Evolutionary conservation across 2,329 filamentous ascomycete species (phyloP).

Genomic region (Clonostachys byssicola): DNA sequence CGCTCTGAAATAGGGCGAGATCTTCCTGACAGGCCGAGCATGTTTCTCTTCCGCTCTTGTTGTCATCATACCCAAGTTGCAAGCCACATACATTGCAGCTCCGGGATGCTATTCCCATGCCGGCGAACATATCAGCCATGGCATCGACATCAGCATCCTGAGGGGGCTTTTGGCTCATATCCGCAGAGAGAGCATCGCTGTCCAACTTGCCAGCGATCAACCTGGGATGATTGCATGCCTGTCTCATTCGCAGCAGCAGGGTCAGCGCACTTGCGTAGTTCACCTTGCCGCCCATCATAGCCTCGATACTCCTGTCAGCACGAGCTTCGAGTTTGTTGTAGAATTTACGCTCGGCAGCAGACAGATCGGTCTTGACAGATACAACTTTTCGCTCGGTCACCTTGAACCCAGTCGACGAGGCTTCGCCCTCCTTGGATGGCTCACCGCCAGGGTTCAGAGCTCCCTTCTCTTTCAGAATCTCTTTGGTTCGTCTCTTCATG

Average conservation of each 20-base stretch:
- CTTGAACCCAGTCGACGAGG: conserved; percentile 68
- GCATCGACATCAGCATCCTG: conserved; percentile 67
- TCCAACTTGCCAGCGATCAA: conserved; percentile 81
- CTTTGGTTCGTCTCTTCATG: conserved; percentile 98
- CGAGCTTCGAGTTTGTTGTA: conserved; percentile 81
- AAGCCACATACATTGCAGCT: conserved; percentile 81
- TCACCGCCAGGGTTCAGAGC: conserved; percentile 76
- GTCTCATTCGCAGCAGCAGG: conserved; percentile 81
- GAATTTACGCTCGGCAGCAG: conserved; percentile 75
- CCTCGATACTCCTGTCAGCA: conserved; percentile 80
- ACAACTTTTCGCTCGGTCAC: conserved; percentile 90
- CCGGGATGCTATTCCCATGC: conserved; percentile 71
- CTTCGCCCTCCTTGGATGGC: conserved; percentile 41
- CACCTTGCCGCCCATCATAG: conserved; percentile 74
- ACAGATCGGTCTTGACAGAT: conserved; percentile 73
- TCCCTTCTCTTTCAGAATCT: conserved; percentile 86
- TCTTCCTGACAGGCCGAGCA: conserved; percentile 76
- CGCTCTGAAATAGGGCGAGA: conserved; percentile 57
- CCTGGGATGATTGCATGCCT: conserved; percentile 92
- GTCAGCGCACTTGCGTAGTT: conserved; percentile 95
- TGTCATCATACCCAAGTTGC: conserved; percentile 51
- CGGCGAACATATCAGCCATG: conserved; percentile 82
- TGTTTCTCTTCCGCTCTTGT: conserved; percentile 32
- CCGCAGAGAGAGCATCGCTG: conserved; percentile 74
- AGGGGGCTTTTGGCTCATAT: conserved; percentile 41